A percentile compares a stretch with the other conserved stretches of the same genome.
These are phyloP conservation scores for Synchytrium microbalum DNA, from an alignment of 371 early-diverging fungal species.

Conservation along the genomic window DNA sequence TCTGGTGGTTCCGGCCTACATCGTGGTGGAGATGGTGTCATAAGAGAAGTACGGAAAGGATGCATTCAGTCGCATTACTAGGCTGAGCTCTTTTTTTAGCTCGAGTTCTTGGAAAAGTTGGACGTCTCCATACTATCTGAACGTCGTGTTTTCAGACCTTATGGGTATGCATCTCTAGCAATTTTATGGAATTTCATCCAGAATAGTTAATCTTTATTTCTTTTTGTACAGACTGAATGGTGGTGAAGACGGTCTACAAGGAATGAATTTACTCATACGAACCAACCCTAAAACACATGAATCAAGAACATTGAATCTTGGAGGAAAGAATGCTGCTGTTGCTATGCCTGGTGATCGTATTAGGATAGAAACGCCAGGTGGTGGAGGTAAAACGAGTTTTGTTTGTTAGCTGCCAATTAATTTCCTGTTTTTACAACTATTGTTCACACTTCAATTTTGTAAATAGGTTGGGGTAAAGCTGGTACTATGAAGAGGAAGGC, in stretches of 20 bases:
- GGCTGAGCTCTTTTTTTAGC: constrained; percentile 10
- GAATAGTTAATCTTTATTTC: not conserved
- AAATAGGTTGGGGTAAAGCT: too few species aligned
- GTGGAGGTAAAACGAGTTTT: too few species aligned
- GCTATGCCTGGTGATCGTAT: constrained; percentile 72
- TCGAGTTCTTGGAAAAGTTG: constrained; percentile 41
- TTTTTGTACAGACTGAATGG: constrained; percentile 44
- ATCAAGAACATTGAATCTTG: constrained; percentile 55
- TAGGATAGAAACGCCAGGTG: constrained; percentile 85
- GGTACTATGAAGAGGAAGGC: too few species aligned
- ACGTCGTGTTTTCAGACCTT: constrained; percentile 82
- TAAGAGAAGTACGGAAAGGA: constrained; percentile 23
- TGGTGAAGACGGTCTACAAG: constrained; percentile 67
- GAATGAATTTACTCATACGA: constrained; percentile 73
- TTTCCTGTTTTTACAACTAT: too few species aligned
- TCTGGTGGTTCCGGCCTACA: constrained; percentile 78
- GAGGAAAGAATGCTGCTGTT: constrained; percentile 77
- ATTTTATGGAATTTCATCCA: not conserved
- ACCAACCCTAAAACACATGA: constrained; percentile 22
- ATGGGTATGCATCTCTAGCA: constrained; percentile 62
- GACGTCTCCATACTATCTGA: constrained; percentile 88
- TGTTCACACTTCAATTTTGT: too few species aligned
- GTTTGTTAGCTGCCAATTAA: too few species aligned
- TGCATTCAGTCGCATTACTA: not conserved
- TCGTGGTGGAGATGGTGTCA: constrained; percentile 80